phyloP scores from a whole-genome alignment of 805 yeast species.

The Peterozyma toletana region DNA sequence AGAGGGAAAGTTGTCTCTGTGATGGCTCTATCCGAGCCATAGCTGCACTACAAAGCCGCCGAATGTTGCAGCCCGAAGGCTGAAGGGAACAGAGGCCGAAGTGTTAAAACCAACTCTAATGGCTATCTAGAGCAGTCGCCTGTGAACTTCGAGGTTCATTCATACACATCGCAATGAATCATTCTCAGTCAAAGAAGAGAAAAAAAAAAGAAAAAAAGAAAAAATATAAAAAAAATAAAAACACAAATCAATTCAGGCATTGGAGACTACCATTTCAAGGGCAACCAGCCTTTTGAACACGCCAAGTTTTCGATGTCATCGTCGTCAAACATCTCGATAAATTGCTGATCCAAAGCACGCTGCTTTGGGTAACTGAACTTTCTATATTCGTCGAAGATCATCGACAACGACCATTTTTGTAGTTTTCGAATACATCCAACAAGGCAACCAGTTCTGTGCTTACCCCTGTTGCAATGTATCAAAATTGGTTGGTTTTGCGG shows the following conservation, averaged over 20 bases:
- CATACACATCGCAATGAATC: too few relatives aligned
- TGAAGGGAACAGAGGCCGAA: too few relatives aligned
- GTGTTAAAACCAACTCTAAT: too few relatives aligned
- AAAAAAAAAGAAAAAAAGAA: too few relatives aligned
- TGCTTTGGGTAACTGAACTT: constrained; percentile 93
- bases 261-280: constrained; percentile 50
- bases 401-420: constrained; percentile 88
- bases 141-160: too few relatives aligned
- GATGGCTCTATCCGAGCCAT: too few relatives aligned
- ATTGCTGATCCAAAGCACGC: constrained; percentile 91
- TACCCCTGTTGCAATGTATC: constrained; percentile 94
- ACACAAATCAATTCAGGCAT: constrained; percentile 3
- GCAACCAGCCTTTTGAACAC: constrained; percentile 47
- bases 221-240: too few relatives aligned
- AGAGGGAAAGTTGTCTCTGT: too few relatives aligned
- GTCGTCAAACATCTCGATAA: constrained; percentile 83
- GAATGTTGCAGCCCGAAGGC: too few relatives aligned
- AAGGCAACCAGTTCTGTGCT: constrained; percentile 94
- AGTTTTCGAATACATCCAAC: constrained; percentile 87
- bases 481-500: constrained; percentile 88
- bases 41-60: too few relatives aligned
- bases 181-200: too few relatives aligned
- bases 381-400: constrained; percentile 93
- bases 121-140: too few relatives aligned
- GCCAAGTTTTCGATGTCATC: constrained; percentile 53